A percentile compares a stretch with the other conserved stretches of the same genome.
These are phyloP conservation scores for Teunomyces tritomae DNA, from an alignment of 805 yeast species.

Conservation along the genomic window DNA sequence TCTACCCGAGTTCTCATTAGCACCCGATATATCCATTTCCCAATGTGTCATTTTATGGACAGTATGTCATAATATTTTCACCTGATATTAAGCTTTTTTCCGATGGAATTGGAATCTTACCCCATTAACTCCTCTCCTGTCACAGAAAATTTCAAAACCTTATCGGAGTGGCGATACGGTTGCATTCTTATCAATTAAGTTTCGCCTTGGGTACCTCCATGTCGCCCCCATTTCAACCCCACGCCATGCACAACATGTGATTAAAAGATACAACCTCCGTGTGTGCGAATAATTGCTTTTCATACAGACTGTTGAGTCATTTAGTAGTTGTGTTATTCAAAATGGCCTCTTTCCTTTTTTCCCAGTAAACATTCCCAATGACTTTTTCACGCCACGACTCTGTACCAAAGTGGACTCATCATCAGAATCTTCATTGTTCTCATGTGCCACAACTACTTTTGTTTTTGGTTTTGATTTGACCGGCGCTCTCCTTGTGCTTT, in stretches of 20 bases:
- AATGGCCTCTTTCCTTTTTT: conserved; percentile 4
- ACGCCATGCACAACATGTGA: not conserved
- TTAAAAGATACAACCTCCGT: not conserved
- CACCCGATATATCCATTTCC: not conserved
- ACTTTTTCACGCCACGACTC: conserved; percentile 6
- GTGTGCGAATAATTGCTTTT: no score
- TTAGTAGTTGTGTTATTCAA: not conserved
- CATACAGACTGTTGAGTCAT: no score
- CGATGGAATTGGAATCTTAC: not conserved
- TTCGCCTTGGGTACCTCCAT: not conserved
- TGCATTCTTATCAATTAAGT: not conserved
- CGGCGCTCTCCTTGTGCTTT: not conserved
- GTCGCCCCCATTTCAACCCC: not conserved
- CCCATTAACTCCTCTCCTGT: not conserved
- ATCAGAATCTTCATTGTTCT: conserved; percentile 1
- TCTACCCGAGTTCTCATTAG: not conserved
- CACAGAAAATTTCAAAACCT: not conserved
- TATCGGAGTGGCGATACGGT: not conserved
- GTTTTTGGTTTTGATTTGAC: not conserved
- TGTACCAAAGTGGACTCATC: conserved; percentile 3
- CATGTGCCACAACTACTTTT: not conserved
- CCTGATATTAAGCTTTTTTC: not conserved
- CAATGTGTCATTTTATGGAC: not conserved
- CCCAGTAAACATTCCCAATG: not conserved
- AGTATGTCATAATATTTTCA: not conserved